A percentile compares a stretch with the other conserved stretches of the same genome.
These are phyloP conservation scores for Babesia bigemina DNA, from an alignment of 169 alveolate species.

Conservation along the genomic window DNA sequence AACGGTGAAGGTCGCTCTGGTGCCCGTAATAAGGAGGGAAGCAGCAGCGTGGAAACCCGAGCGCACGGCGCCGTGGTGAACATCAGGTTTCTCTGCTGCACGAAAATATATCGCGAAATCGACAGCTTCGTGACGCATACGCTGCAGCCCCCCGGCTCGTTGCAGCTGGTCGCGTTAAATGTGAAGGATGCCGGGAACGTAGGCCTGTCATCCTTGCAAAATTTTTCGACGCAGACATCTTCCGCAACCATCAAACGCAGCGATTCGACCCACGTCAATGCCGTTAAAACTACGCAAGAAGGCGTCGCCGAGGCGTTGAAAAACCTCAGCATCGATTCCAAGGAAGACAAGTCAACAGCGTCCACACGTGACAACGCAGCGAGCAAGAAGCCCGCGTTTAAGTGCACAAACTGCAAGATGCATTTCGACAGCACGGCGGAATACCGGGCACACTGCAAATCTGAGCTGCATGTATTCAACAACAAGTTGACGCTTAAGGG, in stretches of 20 bases:
- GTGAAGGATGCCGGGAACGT: constrained; percentile 60
- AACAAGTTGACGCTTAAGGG: constrained; percentile 77
- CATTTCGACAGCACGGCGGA: constrained; percentile 63
- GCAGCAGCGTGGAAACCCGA: neutral
- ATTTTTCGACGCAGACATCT: neutral
- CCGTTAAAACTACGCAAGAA: neutral
- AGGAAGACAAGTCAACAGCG: neutral
- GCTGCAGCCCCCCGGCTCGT: constrained; percentile 66
- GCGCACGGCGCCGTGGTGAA: constrained; percentile 12
- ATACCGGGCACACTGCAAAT: constrained; percentile 77
- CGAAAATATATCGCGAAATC: constrained; percentile 42
- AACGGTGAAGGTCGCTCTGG: neutral
- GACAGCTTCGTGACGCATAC: constrained; percentile 42
- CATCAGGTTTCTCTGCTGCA: constrained; percentile 55
- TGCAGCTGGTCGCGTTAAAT: constrained; percentile 59
- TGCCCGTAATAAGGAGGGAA: neutral
- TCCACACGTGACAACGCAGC: neutral
- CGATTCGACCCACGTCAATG: neutral
- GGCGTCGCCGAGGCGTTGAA: neutral
- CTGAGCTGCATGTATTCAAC: constrained; percentile 82
- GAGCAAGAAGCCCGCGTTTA: constrained; percentile 53
- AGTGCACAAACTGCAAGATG: constrained; percentile 75
- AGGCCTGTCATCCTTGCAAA: neutral
- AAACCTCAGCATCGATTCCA: neutral
- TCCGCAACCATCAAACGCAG: neutral